Base-by-base conservation (phyloP, 768 basidiomycete species). In the Lactifluus echinatus region DNA sequence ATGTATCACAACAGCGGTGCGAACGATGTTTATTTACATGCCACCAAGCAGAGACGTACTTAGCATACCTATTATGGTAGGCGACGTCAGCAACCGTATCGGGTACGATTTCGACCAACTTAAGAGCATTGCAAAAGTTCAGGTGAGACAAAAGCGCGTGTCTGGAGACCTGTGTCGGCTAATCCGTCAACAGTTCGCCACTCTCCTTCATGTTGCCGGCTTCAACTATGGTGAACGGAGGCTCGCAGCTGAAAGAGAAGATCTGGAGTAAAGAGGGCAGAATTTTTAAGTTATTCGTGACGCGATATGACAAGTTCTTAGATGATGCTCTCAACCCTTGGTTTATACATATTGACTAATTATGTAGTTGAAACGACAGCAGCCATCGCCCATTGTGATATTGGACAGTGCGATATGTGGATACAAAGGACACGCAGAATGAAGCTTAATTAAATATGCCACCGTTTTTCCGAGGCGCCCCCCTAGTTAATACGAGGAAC, bases 71-170 rank as follows among this genome's bases (percentile, higher is more conserved):
- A 12, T 31, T 0, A 34, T 57, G 55, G 28, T 66, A 78, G 88
- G 87, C 39, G 93, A 96, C 67, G 53, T 94, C 47, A 87, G 85
- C 63, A 78, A 87, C 52, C 78, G 93, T 45, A 76, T 78, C 28
- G 87, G 88, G 15, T 96, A 87, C 67, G 91, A 93, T 68, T 78
- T 95, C 55, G 75, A 84, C 19, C 93, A 96, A 69, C 71, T 94
- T 54, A 79, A 75, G 64, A 81, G 83, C 15, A 93, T 95, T 62
- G 87, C 90, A 4, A 93, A 91, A 72, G 91, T 93, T 10, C 87
- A 92, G 75, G 88, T 86, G 62, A 36, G 78, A 68, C 5, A 19
- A 24, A 19, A 4, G 36, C 24, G 23, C 28, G 14, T 23, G 24
- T 37, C 5, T 39, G 19, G 23, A n/a, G 15, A 26, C 34, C 11